These are phyloP conservation scores for Cordyceps cicadae DNA, from an alignment of 2,329 filamentous ascomycete species.

Conservation along the genomic window DNA sequence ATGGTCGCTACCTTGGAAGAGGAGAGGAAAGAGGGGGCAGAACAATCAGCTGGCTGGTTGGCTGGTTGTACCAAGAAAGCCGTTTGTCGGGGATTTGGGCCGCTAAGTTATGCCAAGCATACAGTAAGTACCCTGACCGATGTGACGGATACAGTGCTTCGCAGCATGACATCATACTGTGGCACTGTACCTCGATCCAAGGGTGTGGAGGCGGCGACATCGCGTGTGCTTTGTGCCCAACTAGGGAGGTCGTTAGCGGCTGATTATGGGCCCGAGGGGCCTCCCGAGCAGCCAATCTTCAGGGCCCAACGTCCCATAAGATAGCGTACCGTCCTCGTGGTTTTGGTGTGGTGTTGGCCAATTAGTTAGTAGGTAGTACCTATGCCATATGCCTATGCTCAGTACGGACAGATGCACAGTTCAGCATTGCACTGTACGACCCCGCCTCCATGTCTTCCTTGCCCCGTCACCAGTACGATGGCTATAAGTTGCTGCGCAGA, in stretches of 20 bases:
- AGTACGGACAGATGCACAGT: no score
- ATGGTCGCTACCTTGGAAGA: background rate
- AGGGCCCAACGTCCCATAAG: background rate
- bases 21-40: background rate
- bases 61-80: no score
- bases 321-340: background rate
- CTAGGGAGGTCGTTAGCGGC: background rate
- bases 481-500: background rate
- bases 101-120: no score
- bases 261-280: conserved; percentile 4
- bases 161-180: conserved; percentile 1
- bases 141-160: background rate
- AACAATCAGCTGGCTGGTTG: no score
- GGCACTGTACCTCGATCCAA: conserved; percentile 1
- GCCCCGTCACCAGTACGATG: no score
- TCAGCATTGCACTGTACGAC: no score
- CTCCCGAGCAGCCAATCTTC: background rate
- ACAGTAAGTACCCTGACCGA: background rate
- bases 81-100: no score
- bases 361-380: no score
- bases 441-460: no score
- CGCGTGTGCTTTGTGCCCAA: background rate
- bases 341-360: no score
- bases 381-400: no score
- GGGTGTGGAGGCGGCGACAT: background rate